Conservation (phyloP, 2,329 filamentous ascomycete genomes). For the Trichoderma sp. region DNA sequence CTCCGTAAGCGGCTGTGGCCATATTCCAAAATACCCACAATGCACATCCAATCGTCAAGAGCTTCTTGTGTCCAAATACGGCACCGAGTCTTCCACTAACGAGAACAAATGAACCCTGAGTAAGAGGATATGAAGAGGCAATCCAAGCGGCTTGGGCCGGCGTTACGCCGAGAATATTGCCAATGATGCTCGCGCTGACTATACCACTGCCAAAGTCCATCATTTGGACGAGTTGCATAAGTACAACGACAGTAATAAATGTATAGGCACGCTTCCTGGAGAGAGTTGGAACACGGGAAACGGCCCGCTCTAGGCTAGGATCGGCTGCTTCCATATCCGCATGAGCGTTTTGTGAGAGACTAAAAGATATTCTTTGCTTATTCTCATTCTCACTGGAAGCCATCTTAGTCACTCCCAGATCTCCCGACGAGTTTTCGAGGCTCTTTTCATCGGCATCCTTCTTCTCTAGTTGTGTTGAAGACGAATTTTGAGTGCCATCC, state of each 20-base stretch:
- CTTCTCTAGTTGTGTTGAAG: neutral
- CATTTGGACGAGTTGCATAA: neutral
- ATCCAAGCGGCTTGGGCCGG: neutral
- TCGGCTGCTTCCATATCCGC: neutral
- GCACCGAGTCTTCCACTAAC: neutral
- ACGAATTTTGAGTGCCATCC: neutral
- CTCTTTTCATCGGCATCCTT: neutral
- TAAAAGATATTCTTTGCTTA: neutral
- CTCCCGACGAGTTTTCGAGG: neutral
- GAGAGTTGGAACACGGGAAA: neutral
- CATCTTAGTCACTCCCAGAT: too few species aligned
- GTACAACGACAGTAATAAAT: neutral
- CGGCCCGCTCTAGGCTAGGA: neutral
- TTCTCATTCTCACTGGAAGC: neutral
- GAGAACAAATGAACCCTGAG: neutral
- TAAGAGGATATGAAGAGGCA: neutral
- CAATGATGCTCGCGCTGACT: neutral
- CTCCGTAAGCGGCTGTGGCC: neutral
- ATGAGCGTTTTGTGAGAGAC: neutral
- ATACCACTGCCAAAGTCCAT: neutral
- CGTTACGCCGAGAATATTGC: neutral
- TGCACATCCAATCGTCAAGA: neutral
- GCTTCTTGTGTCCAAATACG: slow-evolving; percentile 6
- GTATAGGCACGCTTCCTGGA: neutral
- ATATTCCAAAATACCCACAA: neutral